A percentile compares a stretch with the other conserved stretches of the same genome.
phyloP scores from a whole-genome alignment of 2,329 filamentous ascomycete genomes.

The Teratosphaeria epicoccoides region DNA sequence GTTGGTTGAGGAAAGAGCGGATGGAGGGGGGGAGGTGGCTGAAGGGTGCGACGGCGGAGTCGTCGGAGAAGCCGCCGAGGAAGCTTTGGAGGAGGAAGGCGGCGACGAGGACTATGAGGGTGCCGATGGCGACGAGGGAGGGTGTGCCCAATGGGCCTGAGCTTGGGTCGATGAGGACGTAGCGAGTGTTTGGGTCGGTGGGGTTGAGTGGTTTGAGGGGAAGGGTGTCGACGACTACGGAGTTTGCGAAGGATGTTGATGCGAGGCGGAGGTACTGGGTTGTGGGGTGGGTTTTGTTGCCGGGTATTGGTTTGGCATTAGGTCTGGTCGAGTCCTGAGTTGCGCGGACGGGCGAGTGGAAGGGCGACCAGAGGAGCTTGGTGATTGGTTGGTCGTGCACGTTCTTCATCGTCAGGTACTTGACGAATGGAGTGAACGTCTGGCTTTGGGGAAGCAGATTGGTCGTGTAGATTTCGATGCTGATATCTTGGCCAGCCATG shows the following conservation, averaged over 20 bases:
- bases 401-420: conserved; percentile 42
- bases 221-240: conserved; percentile 68
- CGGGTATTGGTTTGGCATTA: conserved; percentile 9
- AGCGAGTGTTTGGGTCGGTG: conserved; percentile 46
- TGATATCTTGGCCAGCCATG: conserved; percentile 67
- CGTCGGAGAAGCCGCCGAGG: conserved; percentile 28
- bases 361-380: conserved; percentile 38
- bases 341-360: conserved; percentile 30
- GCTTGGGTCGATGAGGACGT: conserved; percentile 53
- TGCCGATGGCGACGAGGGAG: conserved; percentile 45
- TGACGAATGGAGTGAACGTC: conserved; percentile 38
- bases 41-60: conserved; percentile 33
- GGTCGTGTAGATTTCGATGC: conserved; percentile 66
- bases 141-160: conserved; percentile 44
- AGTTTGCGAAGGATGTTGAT: conserved; percentile 70
- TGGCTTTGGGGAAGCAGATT: conserved; percentile 50
- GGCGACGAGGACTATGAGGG: conserved; percentile 53
- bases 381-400: conserved; percentile 52
- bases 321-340: conserved; percentile 12
- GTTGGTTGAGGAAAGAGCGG: conserved; percentile 24
- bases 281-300: conserved; percentile 18
- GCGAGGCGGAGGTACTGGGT: conserved; percentile 64
- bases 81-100: conserved; percentile 56
- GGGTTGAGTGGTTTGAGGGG: conserved; percentile 47
- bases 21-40: conserved; percentile 44